Evolutionary conservation across 768 basidiomycete species (phyloP).

Genomic region (Tremella yokohamensis): DNA sequence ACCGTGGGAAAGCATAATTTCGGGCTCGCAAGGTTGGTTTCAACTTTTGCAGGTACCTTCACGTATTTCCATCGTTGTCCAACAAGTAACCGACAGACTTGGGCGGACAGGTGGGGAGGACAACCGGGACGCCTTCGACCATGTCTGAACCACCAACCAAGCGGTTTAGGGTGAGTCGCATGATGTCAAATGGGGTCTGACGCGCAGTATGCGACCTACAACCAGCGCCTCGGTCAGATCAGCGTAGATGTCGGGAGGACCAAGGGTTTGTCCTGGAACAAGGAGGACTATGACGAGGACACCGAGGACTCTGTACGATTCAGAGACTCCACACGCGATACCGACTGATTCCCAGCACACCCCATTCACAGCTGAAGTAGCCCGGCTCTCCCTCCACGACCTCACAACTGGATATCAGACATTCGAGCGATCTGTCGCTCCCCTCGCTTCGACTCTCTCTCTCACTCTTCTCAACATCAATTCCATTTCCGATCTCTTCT

Average conservation of each 20-base stretch:
- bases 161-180: conserved; percentile 36
- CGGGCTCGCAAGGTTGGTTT: background rate
- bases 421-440: conserved; percentile 35
- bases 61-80: background rate
- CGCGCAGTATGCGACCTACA: conserved; percentile 44
- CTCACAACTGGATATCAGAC: conserved; percentile 46
- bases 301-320: conserved; percentile 34
- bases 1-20: conserved; percentile 6
- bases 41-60: background rate
- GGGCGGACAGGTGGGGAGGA: background rate
- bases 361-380: conserved; percentile 45
- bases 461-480: conserved; percentile 47
- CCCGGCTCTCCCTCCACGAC: conserved; percentile 48
- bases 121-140: conserved; percentile 1
- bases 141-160: conserved; percentile 15
- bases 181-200: background rate
- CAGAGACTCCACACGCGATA: background rate
- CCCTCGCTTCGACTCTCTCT: conserved; percentile 46
- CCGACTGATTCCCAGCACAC: conserved; percentile 29
- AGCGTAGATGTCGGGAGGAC: conserved; percentile 41
- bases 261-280: conserved; percentile 40
- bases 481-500: conserved; percentile 31
- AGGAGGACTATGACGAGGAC: conserved; percentile 37
- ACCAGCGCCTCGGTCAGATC: conserved; percentile 42
- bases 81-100: background rate